phyloP scores from a whole-genome alignment of 169 alveolate species.

The Cryptosporidium canis region DNA sequence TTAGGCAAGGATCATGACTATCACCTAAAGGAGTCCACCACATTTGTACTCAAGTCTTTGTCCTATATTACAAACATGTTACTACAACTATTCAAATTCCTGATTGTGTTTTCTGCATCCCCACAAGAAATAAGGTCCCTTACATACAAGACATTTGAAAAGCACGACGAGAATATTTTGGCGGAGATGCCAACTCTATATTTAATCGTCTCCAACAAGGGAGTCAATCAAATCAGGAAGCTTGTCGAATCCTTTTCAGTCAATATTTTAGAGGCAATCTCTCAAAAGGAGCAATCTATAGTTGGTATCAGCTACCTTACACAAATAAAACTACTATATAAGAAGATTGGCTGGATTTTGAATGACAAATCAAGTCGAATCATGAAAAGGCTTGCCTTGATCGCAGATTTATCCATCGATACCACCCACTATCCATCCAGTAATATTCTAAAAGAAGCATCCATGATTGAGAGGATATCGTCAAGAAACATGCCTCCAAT shows the following conservation, averaged over 20 bases:
- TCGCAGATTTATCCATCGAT: slow-evolving; percentile 1
- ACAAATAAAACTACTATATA: slow-evolving; percentile 3
- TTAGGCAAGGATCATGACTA: neutral
- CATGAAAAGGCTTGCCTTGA: slow-evolving; percentile 28
- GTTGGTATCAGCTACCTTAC: neutral
- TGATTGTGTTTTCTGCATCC: neutral
- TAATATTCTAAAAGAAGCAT: neutral
- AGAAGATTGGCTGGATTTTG: slow-evolving; percentile 24
- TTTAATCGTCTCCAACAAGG: slow-evolving; percentile 20
- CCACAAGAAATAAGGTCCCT: neutral
- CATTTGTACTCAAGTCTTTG: slow-evolving; percentile 29
- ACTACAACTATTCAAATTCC: slow-evolving; percentile 20
- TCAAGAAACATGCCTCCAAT: neutral
- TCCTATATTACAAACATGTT: slow-evolving; percentile 27
- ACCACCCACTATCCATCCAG: no score
- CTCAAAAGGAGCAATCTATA: neutral
- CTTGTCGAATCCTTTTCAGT: slow-evolving; percentile 44
- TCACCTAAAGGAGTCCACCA: slow-evolving; percentile 16
- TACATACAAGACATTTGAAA: slow-evolving; percentile 2
- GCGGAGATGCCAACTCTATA: slow-evolving; percentile 34
- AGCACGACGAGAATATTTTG: neutral
- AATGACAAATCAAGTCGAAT: neutral
- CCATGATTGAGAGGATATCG: slow-evolving; percentile 35
- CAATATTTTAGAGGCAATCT: neutral
- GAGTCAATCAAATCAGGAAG: slow-evolving; percentile 7